These are phyloP conservation scores for Quercus lobata DNA, from an alignment of 331 rosid species.

Conservation along the genomic window DNA sequence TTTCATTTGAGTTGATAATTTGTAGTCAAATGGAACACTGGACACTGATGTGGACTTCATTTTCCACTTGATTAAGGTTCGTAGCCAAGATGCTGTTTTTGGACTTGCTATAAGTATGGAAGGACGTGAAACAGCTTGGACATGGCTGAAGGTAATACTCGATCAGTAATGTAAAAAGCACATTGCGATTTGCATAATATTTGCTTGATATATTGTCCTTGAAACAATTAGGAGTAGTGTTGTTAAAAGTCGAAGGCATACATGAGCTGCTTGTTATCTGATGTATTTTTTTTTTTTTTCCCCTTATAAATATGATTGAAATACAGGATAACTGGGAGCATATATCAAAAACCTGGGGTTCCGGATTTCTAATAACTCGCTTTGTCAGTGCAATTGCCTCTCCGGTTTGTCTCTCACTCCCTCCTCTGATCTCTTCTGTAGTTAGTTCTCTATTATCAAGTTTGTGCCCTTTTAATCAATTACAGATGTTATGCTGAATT, in stretches of 20 bases:
- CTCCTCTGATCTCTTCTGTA: slow-evolving; percentile 2
- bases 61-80: slow-evolving; percentile 48
- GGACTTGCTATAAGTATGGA: slow-evolving; percentile 57
- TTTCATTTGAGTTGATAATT: not conserved
- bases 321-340: slow-evolving; percentile 70
- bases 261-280: not conserved
- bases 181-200: not conserved
- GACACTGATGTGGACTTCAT: not conserved
- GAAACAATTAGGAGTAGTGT: too few relatives aligned
- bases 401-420: slow-evolving; percentile 53
- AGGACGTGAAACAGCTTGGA: slow-evolving; percentile 90
- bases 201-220: too few relatives aligned
- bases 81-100: slow-evolving; percentile 80
- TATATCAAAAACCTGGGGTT: slow-evolving; percentile 56
- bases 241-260: too few relatives aligned
- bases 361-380: slow-evolving; percentile 69
- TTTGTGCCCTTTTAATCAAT: not conserved
- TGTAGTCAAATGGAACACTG: not conserved
- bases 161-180: not conserved
- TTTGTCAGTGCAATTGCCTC: slow-evolving; percentile 72
- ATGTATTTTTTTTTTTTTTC: not conserved
- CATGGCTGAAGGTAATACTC: slow-evolving; percentile 77
- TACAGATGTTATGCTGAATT: not conserved
- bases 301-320: not conserved
- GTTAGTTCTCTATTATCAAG: not conserved